These are phyloP conservation scores for Sporothrix brasiliensis DNA, from an alignment of 2,329 filamentous ascomycete species.

Conservation along the genomic window DNA sequence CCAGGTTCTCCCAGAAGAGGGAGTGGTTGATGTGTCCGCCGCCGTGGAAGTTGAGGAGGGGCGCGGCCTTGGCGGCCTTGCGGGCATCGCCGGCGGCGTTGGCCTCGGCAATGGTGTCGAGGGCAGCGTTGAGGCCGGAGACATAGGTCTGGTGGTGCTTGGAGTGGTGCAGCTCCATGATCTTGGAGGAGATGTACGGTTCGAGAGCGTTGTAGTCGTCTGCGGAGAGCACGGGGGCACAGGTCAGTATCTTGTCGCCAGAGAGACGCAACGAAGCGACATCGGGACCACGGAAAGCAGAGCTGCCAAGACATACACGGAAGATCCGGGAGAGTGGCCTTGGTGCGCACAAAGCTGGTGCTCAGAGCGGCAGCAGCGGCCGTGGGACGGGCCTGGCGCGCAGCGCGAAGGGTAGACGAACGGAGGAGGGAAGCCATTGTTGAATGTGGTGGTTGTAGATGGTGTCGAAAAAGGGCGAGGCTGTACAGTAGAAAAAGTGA, in stretches of 20 bases:
- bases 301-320: constrained; percentile 48
- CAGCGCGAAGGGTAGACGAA: constrained; percentile 73
- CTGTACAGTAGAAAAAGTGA: background rate
- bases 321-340: constrained; percentile 94
- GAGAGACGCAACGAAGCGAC: background rate
- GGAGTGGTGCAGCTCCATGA: constrained; percentile 79
- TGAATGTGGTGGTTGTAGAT: constrained; percentile 1
- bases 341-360: constrained; percentile 78
- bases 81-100: constrained; percentile 62
- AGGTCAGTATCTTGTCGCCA: background rate
- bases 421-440: constrained; percentile 34
- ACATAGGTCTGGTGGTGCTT: constrained; percentile 82
- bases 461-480: background rate
- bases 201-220: constrained; percentile 98
- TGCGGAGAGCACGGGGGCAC: constrained; percentile 43
- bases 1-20: constrained; percentile 87
- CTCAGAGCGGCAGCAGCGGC: constrained; percentile 66
- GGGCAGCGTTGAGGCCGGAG: constrained; percentile 70
- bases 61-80: constrained; percentile 55
- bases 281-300: background rate
- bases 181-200: constrained; percentile 73
- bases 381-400: constrained; percentile 66
- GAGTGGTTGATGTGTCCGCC: constrained; percentile 93
- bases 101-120: constrained; percentile 64
- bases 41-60: constrained; percentile 78